A percentile compares a stretch with the other conserved stretches of the same genome.
phyloP scores from a whole-genome alignment of 371 early-diverging fungal species.

The Batrachochytrium dendrobatidis region DNA sequence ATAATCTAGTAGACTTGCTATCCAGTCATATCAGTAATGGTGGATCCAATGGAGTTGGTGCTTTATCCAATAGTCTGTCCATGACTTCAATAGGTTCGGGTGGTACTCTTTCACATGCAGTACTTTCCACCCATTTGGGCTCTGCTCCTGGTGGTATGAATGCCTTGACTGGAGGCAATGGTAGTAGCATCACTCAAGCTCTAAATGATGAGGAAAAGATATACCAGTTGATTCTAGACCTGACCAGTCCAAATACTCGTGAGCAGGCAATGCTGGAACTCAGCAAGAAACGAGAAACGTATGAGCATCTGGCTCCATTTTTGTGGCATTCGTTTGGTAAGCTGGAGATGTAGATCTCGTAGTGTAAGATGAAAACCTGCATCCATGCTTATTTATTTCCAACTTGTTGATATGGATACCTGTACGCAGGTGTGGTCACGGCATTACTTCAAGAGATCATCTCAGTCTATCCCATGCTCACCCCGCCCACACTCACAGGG shows the following conservation, averaged over 20 bases:
- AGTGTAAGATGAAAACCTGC: not conserved
- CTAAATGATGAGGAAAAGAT: conserved; percentile 65
- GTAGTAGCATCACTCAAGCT: conserved; percentile 10
- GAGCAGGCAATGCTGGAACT: conserved; percentile 88
- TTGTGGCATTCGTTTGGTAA: conserved; percentile 94
- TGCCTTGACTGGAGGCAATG: too few relatives aligned
- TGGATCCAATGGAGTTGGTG: not conserved
- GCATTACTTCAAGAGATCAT: conserved; percentile 92
- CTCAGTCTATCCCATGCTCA: conserved; percentile 83
- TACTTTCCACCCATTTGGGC: too few relatives aligned
- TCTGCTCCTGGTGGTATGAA: conserved; percentile 12
- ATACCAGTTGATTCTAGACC: conserved; percentile 78
- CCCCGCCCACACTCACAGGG: conserved; percentile 80
- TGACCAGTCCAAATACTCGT: conserved; percentile 66
- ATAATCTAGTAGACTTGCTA: not conserved
- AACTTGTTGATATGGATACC: conserved; percentile 1
- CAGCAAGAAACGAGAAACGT: conserved; percentile 88
- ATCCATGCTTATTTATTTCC: not conserved
- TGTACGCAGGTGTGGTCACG: conserved; percentile 72
- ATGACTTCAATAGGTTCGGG: not conserved
- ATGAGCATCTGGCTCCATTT: conserved; percentile 87
- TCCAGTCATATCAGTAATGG: not conserved
- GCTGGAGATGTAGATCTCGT: not conserved
- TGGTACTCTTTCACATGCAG: too few relatives aligned
- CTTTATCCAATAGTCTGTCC: not conserved